Conservation (phyloP, 495 filamentous ascomycete species). For the Cenococcum geophilum region DNA sequence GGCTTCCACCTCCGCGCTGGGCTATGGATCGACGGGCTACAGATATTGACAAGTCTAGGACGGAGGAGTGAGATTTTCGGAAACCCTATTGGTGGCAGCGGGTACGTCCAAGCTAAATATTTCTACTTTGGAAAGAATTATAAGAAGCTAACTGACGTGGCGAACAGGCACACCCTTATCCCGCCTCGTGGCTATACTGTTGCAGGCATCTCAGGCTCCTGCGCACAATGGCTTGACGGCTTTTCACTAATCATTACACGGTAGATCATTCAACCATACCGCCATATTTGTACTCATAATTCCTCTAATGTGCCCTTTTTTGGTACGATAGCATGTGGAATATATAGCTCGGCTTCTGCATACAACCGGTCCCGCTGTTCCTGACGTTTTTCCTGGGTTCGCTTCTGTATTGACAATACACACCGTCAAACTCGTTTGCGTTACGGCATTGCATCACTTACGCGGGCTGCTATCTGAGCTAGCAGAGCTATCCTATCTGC, state of each 20-base stretch:
- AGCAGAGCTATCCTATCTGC: neutral
- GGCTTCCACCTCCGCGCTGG: constrained; percentile 83
- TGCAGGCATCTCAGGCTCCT: constrained; percentile 79
- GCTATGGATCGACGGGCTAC: constrained; percentile 81
- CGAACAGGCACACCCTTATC: constrained; percentile 71
- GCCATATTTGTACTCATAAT: neutral
- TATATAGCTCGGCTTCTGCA: no score
- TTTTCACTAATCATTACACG: constrained; percentile 80
- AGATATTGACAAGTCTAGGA: constrained; percentile 82
- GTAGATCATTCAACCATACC: constrained; percentile 35
- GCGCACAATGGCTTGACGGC: constrained; percentile 76
- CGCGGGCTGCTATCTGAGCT: neutral
- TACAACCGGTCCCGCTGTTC: no score
- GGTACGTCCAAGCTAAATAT: constrained; percentile 50
- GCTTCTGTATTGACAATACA: no score
- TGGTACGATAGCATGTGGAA: no score
- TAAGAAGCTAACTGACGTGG: constrained; percentile 4
- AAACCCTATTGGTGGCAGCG: constrained; percentile 71
- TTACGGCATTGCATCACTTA: neutral
- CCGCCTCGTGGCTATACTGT: constrained; percentile 86
- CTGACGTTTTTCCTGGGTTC: no score
- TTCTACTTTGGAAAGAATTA: constrained; percentile 1
- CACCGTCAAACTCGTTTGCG: neutral
- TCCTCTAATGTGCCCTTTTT: neutral
- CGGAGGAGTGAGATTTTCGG: constrained; percentile 81